Evolutionary conservation across 768 basidiomycete species (phyloP), one percentile per base, ranked within the genome.

Genomic region (Phaeotremella skinneri): DNA sequence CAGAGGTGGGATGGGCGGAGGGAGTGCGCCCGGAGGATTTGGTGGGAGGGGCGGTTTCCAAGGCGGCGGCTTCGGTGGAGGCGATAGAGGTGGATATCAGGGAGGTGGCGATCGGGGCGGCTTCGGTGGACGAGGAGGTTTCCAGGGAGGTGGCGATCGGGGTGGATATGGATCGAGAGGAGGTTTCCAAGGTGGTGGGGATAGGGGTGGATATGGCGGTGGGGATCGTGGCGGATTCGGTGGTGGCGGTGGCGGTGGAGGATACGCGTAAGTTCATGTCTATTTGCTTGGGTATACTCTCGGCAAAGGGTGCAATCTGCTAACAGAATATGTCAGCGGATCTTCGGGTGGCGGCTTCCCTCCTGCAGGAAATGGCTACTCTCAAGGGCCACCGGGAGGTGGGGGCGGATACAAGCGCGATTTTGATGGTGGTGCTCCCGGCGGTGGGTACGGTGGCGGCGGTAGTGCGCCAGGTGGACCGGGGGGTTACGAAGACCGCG

Each of bases 151-250:
- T 26, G 59, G 64, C 29, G 70, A 70, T 78, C 80, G 45, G 71
- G 79, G 49, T 71, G 81, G 34, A 74, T 79, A 55, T 66, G 73
- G 73, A 26, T 65, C 61, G 48, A 47, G 73, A 51, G 73, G 72
- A 26, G 75, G 75, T 0, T 70, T 62, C 52, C 51, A 58, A 47
- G 70, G 62, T 50, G 43, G 68, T n/a, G 67, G 71, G 55, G 69
- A 75, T 49, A 55, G 63, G 14, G 62, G 65, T 7, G 66, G 60
- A n/a, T 26, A 54, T 27, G 61, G 66, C 51, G 32, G 63, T 56
- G 4, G 59, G 7, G 60, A 52, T 25, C 45, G 42, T 16, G 41
- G 62, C 41, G 60, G 64, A 27, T 55, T 56, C 42, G 55, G 53
- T 26, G 62, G 61, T 26, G 57, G 61, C 43, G 59, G 56, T 43